Evolutionary conservation across 306 rosid genomes (phyloP), one percentile per base, ranked within the genome.

Genomic region (Aeschynomene evenia): DNA sequence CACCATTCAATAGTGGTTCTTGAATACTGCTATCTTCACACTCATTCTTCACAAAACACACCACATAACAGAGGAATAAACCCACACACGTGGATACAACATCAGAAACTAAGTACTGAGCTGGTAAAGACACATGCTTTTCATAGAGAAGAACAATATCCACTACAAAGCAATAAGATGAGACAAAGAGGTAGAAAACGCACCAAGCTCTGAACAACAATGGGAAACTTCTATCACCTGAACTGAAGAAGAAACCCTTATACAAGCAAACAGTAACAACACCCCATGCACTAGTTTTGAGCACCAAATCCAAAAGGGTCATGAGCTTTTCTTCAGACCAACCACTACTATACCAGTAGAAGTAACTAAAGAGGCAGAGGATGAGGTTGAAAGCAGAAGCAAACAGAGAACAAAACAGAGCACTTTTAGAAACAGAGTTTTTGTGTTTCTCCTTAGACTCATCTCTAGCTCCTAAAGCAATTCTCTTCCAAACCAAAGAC

Each of bases 161-260:
- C 43, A 59, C 70, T 3, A 68, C 50, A 21, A 68, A 74, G 16
- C 63, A 57, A 28, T 76, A 79, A 49, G 78, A 76, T 3, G 84
- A 72, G 42, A 72, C 60, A 56, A 66, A 28, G 56, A 81, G 78
- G 63, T 58, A 76, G 62, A 85, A 68, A 6, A 43, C 74, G 16
- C 76, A 85, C 89, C 89, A 81, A 29, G 76, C 51, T 72, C 63
- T 81, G 62, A 85, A 68, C 37, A 85, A 53, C 8, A 53, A 69
- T 0, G 84, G 66, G 12, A 81, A 81, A 37, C 63, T 75, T 15
- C 61, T 63, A 63, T 51, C 65, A 12, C 72, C 54, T 1, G 77
- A 55, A 62, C 62, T 61, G 28, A 84, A 81, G 73, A 68, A 78
- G 9, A 3, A 40, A 13, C 68, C 62, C 9, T 73, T 48, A 0